phyloP scores from a whole-genome alignment of 2,329 filamentous ascomycete genomes.

The Fusarium nodosum region DNA sequence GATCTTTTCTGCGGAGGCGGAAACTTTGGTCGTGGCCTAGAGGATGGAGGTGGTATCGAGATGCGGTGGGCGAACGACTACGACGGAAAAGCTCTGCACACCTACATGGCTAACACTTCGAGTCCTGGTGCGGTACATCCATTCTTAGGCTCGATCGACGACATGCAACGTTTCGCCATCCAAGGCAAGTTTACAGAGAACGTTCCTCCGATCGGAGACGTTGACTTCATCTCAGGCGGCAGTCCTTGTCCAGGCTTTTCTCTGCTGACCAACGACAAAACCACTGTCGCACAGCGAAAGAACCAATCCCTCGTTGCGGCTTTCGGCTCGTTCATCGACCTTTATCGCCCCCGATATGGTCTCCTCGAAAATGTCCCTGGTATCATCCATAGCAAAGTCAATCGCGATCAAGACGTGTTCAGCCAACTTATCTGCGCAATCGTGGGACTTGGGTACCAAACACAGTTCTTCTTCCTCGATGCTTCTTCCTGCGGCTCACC shows the following conservation, averaged over 20 bases:
- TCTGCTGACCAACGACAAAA: conserved; percentile 68
- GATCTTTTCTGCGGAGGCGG: conserved; percentile 85
- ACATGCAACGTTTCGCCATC: conserved; percentile 70
- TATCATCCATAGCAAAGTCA: conserved; percentile 67
- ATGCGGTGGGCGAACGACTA: conserved; percentile 79
- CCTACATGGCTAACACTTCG: conserved; percentile 76
- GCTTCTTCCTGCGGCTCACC: conserved; percentile 76
- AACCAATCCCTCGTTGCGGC: conserved; percentile 85
- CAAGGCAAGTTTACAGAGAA: conserved; percentile 60
- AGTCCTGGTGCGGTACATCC: conserved; percentile 60
- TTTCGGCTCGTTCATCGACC: conserved; percentile 79
- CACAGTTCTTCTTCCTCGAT: conserved; percentile 75
- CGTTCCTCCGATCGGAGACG: conserved; percentile 71
- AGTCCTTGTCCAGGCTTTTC: conserved; percentile 86
- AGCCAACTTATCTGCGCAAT: conserved; percentile 80
- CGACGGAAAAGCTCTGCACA: conserved; percentile 73
- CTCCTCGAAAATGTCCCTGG: conserved; percentile 81
- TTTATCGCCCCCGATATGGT: conserved; percentile 81
- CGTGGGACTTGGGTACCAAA: conserved; percentile 83
- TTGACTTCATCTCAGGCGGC: conserved; percentile 79
- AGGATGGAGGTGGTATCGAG: conserved; percentile 75
- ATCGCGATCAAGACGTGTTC: conserved; percentile 73
- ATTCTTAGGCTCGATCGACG: conserved; percentile 80
- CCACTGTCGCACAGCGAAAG: conserved; percentile 68
- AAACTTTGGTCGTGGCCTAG: conserved; percentile 81